These are phyloP conservation scores for Penicillium pulvis DNA, from an alignment of 495 filamentous ascomycete genomes.

Conservation along the genomic window DNA sequence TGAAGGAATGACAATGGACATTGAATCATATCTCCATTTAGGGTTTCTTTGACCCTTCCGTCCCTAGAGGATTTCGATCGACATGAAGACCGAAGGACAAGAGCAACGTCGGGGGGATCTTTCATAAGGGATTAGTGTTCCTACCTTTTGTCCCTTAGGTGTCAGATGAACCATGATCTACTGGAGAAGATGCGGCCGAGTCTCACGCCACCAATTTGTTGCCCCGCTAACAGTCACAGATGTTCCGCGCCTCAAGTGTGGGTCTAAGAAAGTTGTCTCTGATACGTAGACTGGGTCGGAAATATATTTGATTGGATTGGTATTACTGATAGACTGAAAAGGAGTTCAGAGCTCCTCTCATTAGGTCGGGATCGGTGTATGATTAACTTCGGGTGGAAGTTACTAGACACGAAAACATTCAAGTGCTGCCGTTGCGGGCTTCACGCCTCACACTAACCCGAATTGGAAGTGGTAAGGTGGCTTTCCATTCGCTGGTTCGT, in stretches of 20 bases:
- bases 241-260: neutral
- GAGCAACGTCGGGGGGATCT: neutral
- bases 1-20: neutral
- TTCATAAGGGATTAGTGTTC: neutral
- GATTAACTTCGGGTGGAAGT: too few relatives aligned
- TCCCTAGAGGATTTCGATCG: neutral
- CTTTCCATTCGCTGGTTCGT: neutral
- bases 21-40: neutral
- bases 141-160: neutral
- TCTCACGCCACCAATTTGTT: conserved; percentile 8
- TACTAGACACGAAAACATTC: too few relatives aligned
- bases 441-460: neutral
- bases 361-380: neutral
- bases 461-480: neutral
- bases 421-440: neutral
- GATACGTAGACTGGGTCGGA: neutral
- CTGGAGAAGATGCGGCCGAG: neutral
- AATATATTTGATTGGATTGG: conserved; percentile 3
- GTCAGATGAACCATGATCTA: conserved; percentile 15
- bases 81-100: neutral
- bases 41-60: neutral
- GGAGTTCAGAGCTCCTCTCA: neutral
- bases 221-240: conserved; percentile 9
- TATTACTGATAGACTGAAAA: neutral
- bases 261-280: neutral